Percentiles rank a stretch among this genome's conserved stretches.
Conservation (phyloP, 768 basidiomycete genomes). For the Boletus reticuloceps region DNA sequence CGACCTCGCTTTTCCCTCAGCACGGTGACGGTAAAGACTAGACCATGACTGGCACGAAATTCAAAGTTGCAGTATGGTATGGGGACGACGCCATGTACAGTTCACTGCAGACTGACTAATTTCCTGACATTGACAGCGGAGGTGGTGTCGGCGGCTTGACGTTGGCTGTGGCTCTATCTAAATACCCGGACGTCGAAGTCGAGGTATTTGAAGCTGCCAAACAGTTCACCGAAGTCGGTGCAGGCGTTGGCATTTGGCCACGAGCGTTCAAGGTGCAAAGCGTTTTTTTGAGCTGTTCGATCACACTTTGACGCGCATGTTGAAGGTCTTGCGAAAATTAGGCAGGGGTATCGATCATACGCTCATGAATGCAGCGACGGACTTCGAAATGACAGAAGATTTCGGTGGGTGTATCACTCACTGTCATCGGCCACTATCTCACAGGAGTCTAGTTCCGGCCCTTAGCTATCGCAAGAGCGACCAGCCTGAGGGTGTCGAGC, state of each 20-base stretch:
- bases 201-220: slow-evolving; percentile 54
- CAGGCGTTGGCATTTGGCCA: slow-evolving; percentile 52
- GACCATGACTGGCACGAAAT: slow-evolving; percentile 20
- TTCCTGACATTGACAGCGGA: slow-evolving; percentile 27
- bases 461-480: slow-evolving; percentile 64
- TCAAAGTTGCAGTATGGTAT: slow-evolving; percentile 30
- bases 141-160: slow-evolving; percentile 42
- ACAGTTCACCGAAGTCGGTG: slow-evolving; percentile 54
- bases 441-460: slow-evolving; percentile 40
- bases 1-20: neutral
- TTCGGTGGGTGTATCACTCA: slow-evolving; percentile 13
- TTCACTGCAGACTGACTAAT: neutral
- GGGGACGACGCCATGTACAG: neutral
- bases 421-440: neutral
- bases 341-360: slow-evolving; percentile 16
- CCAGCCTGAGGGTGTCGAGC: slow-evolving; percentile 48
- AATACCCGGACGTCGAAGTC: slow-evolving; percentile 52
- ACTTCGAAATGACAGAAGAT: slow-evolving; percentile 19
- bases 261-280: slow-evolving; percentile 28
- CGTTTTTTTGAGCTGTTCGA: neutral
- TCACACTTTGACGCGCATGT: neutral
- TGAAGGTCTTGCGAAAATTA: slow-evolving; percentile 23
- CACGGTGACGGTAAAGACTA: neutral
- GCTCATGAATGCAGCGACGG: slow-evolving; percentile 17
- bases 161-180: slow-evolving; percentile 34